These are phyloP conservation scores for Melanopsichium pennsylvanicum DNA, from an alignment of 1,284 basidiomycete genomes.

Conservation along the genomic window DNA sequence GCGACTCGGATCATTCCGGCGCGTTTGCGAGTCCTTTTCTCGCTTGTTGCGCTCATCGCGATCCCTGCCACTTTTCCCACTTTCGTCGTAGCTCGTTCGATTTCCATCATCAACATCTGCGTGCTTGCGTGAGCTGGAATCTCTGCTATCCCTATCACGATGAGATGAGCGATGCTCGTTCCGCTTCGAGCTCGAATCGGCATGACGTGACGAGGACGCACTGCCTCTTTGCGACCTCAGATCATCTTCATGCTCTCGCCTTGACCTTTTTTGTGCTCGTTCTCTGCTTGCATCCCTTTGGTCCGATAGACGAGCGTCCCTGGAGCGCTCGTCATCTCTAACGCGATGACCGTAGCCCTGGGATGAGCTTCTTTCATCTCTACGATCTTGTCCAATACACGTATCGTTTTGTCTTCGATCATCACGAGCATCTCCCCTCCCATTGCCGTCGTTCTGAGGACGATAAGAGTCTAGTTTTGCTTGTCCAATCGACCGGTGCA, in stretches of 20 bases:
- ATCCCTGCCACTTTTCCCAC: conserved; percentile 5
- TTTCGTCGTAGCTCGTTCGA: conserved; percentile 7
- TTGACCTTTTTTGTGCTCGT: conserved; percentile 10
- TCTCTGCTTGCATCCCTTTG: too few species aligned
- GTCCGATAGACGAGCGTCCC: too few species aligned
- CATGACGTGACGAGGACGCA: background rate
- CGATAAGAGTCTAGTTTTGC: conserved; percentile 11
- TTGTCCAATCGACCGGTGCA: background rate
- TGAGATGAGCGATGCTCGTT: background rate
- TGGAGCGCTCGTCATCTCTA: background rate
- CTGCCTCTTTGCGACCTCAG: background rate
- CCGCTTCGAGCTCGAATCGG: too few species aligned
- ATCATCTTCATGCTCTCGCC: conserved; percentile 2
- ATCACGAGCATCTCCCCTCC: background rate
- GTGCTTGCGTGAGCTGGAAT: conserved; percentile 1
- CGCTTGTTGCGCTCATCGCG: conserved; percentile 8
- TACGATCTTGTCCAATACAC: conserved; percentile 3
- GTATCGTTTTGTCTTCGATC: conserved; percentile 11
- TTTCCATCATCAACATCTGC: conserved; percentile 2
- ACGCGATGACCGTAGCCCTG: conserved; percentile 40
- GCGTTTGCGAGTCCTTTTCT: conserved; percentile 12
- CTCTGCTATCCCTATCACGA: conserved; percentile 5
- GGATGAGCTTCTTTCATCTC: conserved; percentile 38
- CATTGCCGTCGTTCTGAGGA: background rate
- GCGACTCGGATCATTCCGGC: conserved; percentile 7